A percentile compares a stretch with the other conserved stretches of the same genome.
Evolutionary conservation across 139 green algal species (phyloP).

Genomic region (Picochlorum sp.): DNA sequence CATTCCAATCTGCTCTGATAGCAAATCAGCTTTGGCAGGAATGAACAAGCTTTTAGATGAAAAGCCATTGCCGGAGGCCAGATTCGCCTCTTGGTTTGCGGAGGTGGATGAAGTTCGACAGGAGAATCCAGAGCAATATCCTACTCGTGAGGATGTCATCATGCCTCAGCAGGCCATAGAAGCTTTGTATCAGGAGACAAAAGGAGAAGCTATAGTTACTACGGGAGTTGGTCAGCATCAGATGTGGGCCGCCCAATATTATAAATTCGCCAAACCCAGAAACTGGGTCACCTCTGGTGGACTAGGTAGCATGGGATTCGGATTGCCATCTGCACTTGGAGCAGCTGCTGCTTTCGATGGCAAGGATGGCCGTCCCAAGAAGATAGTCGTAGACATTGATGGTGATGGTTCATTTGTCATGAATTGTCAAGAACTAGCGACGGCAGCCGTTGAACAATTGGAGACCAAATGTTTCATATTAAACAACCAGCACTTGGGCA

Average conservation of each 20-base stretch:
- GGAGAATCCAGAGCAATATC: constrained; percentile 79
- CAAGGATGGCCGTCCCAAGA: constrained; percentile 37
- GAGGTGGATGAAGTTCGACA: constrained; percentile 54
- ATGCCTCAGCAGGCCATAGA: constrained; percentile 91
- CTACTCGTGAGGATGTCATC: constrained; percentile 78
- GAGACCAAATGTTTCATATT: constrained; percentile 94
- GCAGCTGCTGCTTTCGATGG: constrained; percentile 80
- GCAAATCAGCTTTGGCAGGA: constrained; percentile 47
- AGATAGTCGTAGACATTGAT: constrained; percentile 93
- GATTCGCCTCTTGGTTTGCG: constrained; percentile 38
- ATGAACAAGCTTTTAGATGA: constrained; percentile 46
- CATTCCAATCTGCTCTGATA: constrained; percentile 74
- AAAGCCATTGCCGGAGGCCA: constrained; percentile 3
- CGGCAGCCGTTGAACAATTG: constrained; percentile 82
- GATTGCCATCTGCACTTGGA: constrained; percentile 87
- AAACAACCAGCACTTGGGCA: constrained; percentile 99
- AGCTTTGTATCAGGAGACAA: constrained; percentile 85
- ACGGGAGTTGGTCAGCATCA: constrained; percentile 99
- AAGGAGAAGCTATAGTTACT: constrained; percentile 90
- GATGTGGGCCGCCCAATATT: constrained; percentile 97
- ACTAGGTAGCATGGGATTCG: constrained; percentile 97
- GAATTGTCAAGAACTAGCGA: constrained; percentile 96
- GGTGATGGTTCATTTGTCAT: constrained; percentile 97
- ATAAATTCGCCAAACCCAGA: constrained; percentile 66
- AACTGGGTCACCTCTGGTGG: constrained; percentile 79